Percentiles rank a stretch among this genome's conserved stretches.
phyloP scores from a whole-genome alignment of 208 protist genomes.

The Trypanosoma lewisi region DNA sequence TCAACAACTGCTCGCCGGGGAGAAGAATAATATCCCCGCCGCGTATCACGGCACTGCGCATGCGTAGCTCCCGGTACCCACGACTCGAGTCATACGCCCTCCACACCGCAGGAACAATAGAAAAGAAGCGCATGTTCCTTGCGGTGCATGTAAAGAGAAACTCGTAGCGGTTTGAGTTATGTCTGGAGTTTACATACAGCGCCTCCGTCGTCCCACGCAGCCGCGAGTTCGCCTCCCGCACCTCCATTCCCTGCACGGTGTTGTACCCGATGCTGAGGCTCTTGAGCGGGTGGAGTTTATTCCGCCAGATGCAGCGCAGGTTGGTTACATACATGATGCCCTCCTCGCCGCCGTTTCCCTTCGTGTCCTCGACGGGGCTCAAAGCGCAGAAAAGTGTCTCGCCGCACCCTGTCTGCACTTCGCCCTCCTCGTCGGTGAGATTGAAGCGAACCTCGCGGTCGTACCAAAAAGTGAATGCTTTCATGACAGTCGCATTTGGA shows the following conservation, averaged over 20 bases:
- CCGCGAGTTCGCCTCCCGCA: slow-evolving; percentile 81
- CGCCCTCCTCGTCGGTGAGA: slow-evolving; percentile 34
- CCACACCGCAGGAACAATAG: slow-evolving; percentile 76
- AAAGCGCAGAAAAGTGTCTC: slow-evolving; percentile 86
- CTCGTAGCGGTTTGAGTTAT: slow-evolving; percentile 79
- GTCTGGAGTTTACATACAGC: slow-evolving; percentile 89
- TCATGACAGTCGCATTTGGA: slow-evolving; percentile 21
- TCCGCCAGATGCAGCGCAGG: slow-evolving; percentile 93
- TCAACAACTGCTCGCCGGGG: slow-evolving; percentile 85
- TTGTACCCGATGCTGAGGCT: slow-evolving; percentile 95
- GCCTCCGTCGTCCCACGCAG: slow-evolving; percentile 82
- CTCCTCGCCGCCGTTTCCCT: slow-evolving; percentile 93
- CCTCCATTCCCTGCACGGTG: slow-evolving; percentile 79
- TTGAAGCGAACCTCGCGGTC: slow-evolving; percentile 96
- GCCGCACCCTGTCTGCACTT: slow-evolving; percentile 47
- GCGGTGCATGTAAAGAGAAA: slow-evolving; percentile 95
- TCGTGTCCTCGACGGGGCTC: slow-evolving; percentile 92
- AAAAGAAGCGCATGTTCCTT: slow-evolving; percentile 63
- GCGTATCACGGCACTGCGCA: slow-evolving; percentile 88
- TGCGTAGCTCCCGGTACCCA: slow-evolving; percentile 94
- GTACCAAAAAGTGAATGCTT: slow-evolving; percentile 87
- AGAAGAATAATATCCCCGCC: slow-evolving; percentile 87
- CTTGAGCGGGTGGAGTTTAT: slow-evolving; percentile 27
- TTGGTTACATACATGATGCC: slow-evolving; percentile 95
- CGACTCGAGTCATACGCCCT: slow-evolving; percentile 93